Evolutionary conservation across 176 grass and related monocot genomes (phyloP).

Genomic region (Juncus inflexus): DNA sequence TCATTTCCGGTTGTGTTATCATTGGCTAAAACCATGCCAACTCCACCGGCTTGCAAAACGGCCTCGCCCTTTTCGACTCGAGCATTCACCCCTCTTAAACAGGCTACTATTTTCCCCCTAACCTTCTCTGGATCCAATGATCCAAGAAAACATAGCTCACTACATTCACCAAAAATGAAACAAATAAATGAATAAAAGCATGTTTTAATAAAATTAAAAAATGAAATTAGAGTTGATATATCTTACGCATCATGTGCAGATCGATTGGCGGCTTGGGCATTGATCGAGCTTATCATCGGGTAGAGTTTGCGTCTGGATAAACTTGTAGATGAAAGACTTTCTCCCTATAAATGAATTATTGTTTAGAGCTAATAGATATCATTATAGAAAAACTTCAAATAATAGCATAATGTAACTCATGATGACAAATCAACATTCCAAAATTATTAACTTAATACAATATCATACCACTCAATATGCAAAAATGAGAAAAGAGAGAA

Average conservation of each 20-base stretch:
- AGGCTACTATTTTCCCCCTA: slow-evolving; percentile 59
- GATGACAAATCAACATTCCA: neutral
- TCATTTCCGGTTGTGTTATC: slow-evolving; percentile 16
- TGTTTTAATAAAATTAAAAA: no score
- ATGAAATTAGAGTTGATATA: neutral
- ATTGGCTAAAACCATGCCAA: slow-evolving; percentile 52
- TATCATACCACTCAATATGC: neutral
- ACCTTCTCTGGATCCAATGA: slow-evolving; percentile 48
- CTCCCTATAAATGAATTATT: slow-evolving; percentile 27
- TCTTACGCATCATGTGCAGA: slow-evolving; percentile 30
- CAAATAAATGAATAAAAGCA: no score
- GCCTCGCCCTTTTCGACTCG: slow-evolving; percentile 46
- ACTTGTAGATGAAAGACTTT: slow-evolving; percentile 53
- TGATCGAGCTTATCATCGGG: slow-evolving; percentile 35
- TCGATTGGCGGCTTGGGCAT: slow-evolving; percentile 22
- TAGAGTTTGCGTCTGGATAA: slow-evolving; percentile 33
- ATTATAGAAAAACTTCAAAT: neutral
- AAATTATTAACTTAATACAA: neutral
- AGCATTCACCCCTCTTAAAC: slow-evolving; percentile 27
- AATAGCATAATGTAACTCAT: neutral
- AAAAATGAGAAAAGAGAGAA: neutral
- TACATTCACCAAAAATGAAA: slow-evolving; percentile 10
- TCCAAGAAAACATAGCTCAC: slow-evolving; percentile 31
- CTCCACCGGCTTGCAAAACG: slow-evolving; percentile 38
- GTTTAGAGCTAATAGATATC: neutral